Base-by-base conservation (phyloP, 192 early-diverging fungal species). In the Kappamyces sp. region DNA sequence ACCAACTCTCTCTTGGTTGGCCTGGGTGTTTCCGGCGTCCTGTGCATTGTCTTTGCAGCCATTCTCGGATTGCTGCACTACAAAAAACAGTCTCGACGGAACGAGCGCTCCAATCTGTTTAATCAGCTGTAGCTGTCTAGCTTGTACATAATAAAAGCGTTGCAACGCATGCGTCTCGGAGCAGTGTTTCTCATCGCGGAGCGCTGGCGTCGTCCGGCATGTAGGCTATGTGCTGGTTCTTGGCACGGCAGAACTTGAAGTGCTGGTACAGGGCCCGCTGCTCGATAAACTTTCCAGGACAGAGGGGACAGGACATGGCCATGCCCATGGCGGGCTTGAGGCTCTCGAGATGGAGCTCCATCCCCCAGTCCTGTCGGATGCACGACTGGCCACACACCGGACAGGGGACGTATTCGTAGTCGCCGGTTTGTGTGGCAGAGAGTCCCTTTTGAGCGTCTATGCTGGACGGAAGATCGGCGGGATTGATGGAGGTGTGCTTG, bases 241-340 rank as follows among this genome's bases (percentile, higher is more conserved):
- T 57, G 7, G 55, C 38, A 44, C 75, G 47, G 52, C 79, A 82
- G 55, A 79, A 82, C 70, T 75, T 76, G 60, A 73, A 77, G 55
- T 82, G 79, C 64, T 82, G 79, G 47, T 65, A 76, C 41, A 82
- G 60, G 15, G 79, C 79, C 23, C 79, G 37, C 55, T 67, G 55
- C 63, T 82, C 79, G 34, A 75, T 73, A 47, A 82, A 82, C 13
- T 33, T 33, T 15, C 43, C 55, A 15, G 37, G 61, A 37, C 69
- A 72, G 6, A 59, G 32, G 1, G 75, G 74, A 59, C 79, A 82
- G 10, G 55, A 33, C 75, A 82, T 77, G 44, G 71, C 66, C 40
- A 82, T 47, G 12, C 79, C 75, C 15, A 82, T 53, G 8, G 67
- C 67, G 3, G 79, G 79, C 53, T 82, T 82, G 47, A 82, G 49